These are phyloP conservation scores for Tremella yokohamensis DNA, from an alignment of 768 basidiomycete genomes.

Conservation along the genomic window DNA sequence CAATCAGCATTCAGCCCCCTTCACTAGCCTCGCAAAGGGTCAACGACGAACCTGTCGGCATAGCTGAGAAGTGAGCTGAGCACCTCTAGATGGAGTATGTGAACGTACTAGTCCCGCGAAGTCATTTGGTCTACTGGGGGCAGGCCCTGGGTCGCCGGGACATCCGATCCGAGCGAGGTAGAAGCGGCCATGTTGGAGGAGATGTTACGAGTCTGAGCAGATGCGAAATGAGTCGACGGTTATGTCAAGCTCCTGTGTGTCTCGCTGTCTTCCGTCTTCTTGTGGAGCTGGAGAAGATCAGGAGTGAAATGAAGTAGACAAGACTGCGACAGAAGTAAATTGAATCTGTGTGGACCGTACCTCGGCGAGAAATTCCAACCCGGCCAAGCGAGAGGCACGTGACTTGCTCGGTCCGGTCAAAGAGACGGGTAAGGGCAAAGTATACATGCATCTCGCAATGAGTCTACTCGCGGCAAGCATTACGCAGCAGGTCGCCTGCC, in stretches of 20 bases:
- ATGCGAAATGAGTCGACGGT: too few species aligned
- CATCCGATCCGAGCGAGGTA: conserved; percentile 8
- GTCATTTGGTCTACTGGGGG: conserved; percentile 47
- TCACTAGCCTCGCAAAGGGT: not conserved
- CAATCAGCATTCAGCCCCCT: conserved; percentile 1
- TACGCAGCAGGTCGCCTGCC: conserved; percentile 26
- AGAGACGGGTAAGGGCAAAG: not conserved
- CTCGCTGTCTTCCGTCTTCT: too few species aligned
- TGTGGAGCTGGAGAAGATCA: not conserved
- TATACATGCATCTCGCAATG: not conserved
- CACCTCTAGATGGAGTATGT: not conserved
- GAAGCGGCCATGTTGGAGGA: conserved; percentile 11
- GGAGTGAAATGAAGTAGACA: not conserved
- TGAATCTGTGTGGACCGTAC: too few species aligned
- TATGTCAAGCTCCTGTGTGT: too few species aligned
- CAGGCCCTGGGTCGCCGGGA: conserved; percentile 25
- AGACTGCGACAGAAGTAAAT: not conserved
- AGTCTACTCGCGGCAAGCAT: not conserved
- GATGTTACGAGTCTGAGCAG: not conserved
- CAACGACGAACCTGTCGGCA: conserved; percentile 38
- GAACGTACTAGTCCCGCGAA: conserved; percentile 47
- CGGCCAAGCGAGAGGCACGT: too few species aligned
- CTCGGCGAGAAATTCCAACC: too few species aligned
- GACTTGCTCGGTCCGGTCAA: too few species aligned
- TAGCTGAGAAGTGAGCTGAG: conserved; percentile 28